Conservation (phyloP, 179 eudicot genomes). For the Sideroxylon spinosum region DNA sequence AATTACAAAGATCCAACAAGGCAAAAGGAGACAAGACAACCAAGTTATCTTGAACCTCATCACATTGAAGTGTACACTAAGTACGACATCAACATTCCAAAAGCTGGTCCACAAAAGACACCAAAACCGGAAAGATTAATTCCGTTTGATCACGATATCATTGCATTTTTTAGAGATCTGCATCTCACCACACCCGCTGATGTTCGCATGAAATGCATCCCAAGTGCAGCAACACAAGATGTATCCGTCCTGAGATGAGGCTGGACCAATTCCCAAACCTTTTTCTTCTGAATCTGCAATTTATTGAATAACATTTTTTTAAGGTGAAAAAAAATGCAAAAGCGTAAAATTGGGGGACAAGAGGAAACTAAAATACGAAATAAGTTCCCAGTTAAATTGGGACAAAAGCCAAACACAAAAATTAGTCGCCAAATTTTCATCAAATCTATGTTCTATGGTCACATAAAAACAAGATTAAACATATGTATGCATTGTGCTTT, state of each 20-base stretch:
- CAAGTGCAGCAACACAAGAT: constrained; percentile 57
- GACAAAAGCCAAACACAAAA: neutral
- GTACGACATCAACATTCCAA: neutral
- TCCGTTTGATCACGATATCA: constrained; percentile 46
- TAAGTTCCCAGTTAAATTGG: neutral
- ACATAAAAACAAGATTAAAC: neutral
- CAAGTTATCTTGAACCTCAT: neutral
- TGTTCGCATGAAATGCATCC: constrained; percentile 58
- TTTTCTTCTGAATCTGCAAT: constrained; percentile 88
- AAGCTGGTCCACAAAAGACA: neutral
- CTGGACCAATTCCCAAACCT: constrained; percentile 87
- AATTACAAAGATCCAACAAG: too few relatives aligned
- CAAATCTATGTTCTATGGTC: neutral
- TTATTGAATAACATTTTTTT: neutral
- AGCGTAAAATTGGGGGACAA: neutral
- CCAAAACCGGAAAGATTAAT: neutral
- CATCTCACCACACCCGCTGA: constrained; percentile 65
- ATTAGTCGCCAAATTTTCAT: neutral
- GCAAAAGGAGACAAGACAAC: too few relatives aligned
- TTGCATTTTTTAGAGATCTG: constrained; percentile 65
- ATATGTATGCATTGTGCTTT: neutral
- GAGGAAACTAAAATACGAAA: neutral
- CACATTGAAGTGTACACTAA: neutral
- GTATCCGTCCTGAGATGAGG: constrained; percentile 84
- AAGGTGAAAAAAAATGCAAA: too few relatives aligned